phyloP scores from a whole-genome alignment of 2,329 filamentous ascomycete genomes.

The Exophiala sp. region DNA sequence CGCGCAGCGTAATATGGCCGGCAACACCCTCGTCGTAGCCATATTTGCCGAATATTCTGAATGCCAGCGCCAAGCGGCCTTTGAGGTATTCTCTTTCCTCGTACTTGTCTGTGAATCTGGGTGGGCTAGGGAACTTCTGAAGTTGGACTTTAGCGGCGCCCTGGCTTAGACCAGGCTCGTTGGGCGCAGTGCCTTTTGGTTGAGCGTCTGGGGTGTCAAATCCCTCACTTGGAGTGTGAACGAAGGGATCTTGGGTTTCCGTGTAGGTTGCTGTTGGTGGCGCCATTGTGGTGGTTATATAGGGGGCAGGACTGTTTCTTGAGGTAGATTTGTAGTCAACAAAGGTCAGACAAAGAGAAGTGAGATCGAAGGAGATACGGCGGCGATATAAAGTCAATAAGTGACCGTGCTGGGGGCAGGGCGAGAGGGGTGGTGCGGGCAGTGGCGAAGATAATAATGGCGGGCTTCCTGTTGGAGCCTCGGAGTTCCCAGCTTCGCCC shows the following conservation, averaged over 20 bases:
- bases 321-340: no score
- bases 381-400: no score
- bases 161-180: slow-evolving; percentile 20
- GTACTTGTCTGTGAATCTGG: slow-evolving; percentile 28
- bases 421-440: no score
- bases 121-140: slow-evolving; percentile 25
- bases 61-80: slow-evolving; percentile 53
- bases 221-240: slow-evolving; percentile 10
- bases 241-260: slow-evolving; percentile 4
- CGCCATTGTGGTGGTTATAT: slow-evolving; percentile 9
- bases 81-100: slow-evolving; percentile 37
- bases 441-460: no score
- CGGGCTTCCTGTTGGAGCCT: no score
- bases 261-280: slow-evolving; percentile 22
- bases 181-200: slow-evolving; percentile 23
- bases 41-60: slow-evolving; percentile 57
- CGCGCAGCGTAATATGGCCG: slow-evolving; percentile 54
- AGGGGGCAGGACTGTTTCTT: background rate
- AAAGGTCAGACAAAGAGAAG: no score
- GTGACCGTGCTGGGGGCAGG: no score
- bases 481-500: no score
- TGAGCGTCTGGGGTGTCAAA: slow-evolving; percentile 21
- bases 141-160: slow-evolving; percentile 9
- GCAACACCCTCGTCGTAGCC: slow-evolving; percentile 61
- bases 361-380: no score